Evolutionary conservation across 345 rosid species (phyloP), one percentile per base, ranked within the genome.

Genomic region (Citrus glauca): DNA sequence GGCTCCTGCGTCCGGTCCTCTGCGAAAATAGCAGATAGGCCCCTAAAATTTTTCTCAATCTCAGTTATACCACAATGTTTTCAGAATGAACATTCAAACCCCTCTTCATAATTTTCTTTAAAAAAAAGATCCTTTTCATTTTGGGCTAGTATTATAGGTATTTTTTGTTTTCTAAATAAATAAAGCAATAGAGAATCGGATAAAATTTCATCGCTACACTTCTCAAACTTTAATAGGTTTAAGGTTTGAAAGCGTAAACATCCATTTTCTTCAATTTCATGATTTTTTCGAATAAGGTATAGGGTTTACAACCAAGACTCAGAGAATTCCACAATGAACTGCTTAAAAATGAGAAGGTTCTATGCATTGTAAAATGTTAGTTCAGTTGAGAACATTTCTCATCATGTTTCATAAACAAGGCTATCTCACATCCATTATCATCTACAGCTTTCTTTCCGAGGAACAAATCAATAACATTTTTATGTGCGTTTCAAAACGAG

Each of bases 21-120:
- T 11, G 0, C 1, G 0, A 17, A 17, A 53, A 53, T 17, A 53
- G 1, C 22, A 19, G 7, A 5, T 53, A 1, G 22, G 0, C 7
- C 57, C 57, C 57, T 53, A 4, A 53, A 53, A 0, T 50, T 19
- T 53, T 1, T 5, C 4, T 13, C 1, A 45, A 45, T 45, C 50
- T 42, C 50, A 45, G 50, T 0, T 13, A 45, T 13, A 45, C 50
- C 4, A 45, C 50, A 45, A 13, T 13, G 17, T 45, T 45, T 45
- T 45, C 5, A 45, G 13, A 45, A 11, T 45, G 17, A 45, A 53
- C 8, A 53, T 19, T 53, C 6, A 16, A 19, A 19, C 22, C 57
- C 20, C 56, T 10, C 4, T 10, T 42, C 4, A 11, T 11, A 10
- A 42, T 42, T 42, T 11, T 42, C 48, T 42, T 13, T 16, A 0